These are phyloP conservation scores for Spizellomyces punctatus DNA, from an alignment of 192 early-diverging fungal genomes.

Conservation along the genomic window DNA sequence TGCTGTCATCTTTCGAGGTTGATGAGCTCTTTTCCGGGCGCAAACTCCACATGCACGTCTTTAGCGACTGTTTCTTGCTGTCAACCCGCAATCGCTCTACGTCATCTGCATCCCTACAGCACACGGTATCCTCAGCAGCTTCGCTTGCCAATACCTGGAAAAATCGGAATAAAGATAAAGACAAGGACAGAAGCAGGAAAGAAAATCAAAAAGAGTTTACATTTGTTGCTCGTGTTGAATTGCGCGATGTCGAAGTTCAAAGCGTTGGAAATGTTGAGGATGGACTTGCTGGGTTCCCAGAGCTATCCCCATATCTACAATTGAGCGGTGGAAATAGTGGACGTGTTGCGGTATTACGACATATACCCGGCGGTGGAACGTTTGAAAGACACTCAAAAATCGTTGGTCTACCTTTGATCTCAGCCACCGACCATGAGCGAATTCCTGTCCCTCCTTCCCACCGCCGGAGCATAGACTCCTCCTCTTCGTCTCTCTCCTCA, in stretches of 20 bases:
- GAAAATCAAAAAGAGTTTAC: conserved; percentile 4
- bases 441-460: background rate
- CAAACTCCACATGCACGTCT: conserved; percentile 32
- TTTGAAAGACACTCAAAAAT: too few relatives aligned
- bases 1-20: conserved; percentile 19
- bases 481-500: background rate
- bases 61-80: conserved; percentile 37
- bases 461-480: too few relatives aligned
- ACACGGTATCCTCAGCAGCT: background rate
- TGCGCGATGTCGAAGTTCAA: conserved; percentile 23
- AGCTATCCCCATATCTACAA: background rate
- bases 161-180: background rate
- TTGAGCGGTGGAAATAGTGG: background rate
- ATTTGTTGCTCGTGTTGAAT: conserved; percentile 11
- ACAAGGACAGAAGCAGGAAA: conserved; percentile 18
- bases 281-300: background rate
- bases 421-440: background rate
- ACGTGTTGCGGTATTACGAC: background rate
- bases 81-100: background rate
- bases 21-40: conserved; percentile 28
- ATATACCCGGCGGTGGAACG: background rate
- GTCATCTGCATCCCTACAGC: background rate
- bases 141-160: background rate
- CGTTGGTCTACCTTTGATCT: background rate
- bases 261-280: conserved; percentile 19